A percentile compares a stretch with the other conserved stretches of the same genome.
phyloP scores from a whole-genome alignment of 768 basidiomycete genomes.

The Mycena alexandri region DNA sequence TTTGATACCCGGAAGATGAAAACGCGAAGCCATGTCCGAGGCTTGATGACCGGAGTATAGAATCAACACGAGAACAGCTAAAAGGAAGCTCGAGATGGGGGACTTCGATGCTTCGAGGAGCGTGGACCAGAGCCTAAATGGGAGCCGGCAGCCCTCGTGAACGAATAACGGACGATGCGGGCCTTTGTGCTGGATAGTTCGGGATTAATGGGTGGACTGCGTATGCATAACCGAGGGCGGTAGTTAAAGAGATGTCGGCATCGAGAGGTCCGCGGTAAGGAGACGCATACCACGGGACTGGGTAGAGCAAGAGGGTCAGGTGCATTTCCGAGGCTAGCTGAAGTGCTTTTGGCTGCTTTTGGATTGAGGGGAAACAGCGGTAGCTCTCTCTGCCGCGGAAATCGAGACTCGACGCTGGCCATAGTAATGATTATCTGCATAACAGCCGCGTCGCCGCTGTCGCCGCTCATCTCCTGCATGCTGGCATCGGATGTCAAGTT shows the following conservation, averaged over 20 bases:
- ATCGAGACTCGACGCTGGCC: too few relatives aligned
- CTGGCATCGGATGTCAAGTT: too few relatives aligned
- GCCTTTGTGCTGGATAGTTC: background rate
- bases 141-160: constrained; percentile 3
- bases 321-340: too few relatives aligned
- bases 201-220: background rate
- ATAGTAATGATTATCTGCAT: too few relatives aligned
- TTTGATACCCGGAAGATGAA: constrained; percentile 34
- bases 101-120: constrained; percentile 11
- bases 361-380: too few relatives aligned
- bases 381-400: too few relatives aligned
- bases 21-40: constrained; percentile 30
- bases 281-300: too few relatives aligned
- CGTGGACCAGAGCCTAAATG: constrained; percentile 3
- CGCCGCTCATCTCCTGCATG: too few relatives aligned
- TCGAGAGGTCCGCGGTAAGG: background rate
- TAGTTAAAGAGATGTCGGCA: background rate
- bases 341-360: too few relatives aligned
- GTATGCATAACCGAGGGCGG: background rate
- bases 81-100: background rate
- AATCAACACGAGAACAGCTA: constrained; percentile 18
- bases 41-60: constrained; percentile 29
- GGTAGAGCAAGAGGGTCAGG: too few relatives aligned
- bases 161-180: constrained; percentile 11
- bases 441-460: too few relatives aligned